These are phyloP conservation scores for Lolium perenne DNA, from an alignment of 176 grass and related monocot species.

Conservation along the genomic window DNA sequence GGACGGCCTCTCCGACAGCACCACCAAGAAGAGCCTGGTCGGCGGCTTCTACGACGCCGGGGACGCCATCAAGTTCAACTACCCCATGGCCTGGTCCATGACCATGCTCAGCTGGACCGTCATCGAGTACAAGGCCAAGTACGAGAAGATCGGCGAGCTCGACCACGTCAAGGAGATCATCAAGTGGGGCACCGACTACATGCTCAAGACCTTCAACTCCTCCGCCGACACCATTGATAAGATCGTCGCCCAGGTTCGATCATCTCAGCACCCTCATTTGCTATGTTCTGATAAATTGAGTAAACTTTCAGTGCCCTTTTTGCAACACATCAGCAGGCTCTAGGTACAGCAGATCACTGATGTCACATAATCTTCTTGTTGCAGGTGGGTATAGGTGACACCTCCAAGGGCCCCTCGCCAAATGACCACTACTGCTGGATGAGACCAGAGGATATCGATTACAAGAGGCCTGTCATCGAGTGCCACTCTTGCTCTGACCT, in stretches of 20 bases:
- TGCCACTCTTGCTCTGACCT: conserved; percentile 88
- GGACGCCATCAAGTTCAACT: conserved; percentile 97
- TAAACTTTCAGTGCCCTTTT: background rate
- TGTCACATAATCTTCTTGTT: conserved; percentile 35
- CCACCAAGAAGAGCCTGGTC: conserved; percentile 65
- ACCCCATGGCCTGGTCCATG: conserved; percentile 95
- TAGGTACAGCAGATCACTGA: conserved; percentile 25
- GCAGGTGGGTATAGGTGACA: conserved; percentile 84
- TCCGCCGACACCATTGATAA: conserved; percentile 80
- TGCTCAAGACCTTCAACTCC: conserved; percentile 93
- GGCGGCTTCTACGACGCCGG: conserved; percentile 90
- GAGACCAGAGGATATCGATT: conserved; percentile 87
- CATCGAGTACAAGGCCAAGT: conserved; percentile 90
- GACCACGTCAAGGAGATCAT: conserved; percentile 78
- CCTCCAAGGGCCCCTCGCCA: conserved; percentile 66
- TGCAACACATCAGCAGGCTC: background rate
- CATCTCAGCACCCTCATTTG: background rate
- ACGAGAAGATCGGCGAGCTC: conserved; percentile 78
- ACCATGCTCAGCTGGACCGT: conserved; percentile 98
- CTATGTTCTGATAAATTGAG: background rate
- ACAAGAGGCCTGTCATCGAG: conserved; percentile 74
- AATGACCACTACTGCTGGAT: conserved; percentile 97
- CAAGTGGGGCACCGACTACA: conserved; percentile 91
- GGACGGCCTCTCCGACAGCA: conserved; percentile 79
- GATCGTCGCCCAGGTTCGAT: conserved; percentile 74